Percentiles rank a stretch among this genome's conserved stretches.
Conservation (phyloP, 192 early-diverging fungal species). For the Helicostylum pulchrum region DNA sequence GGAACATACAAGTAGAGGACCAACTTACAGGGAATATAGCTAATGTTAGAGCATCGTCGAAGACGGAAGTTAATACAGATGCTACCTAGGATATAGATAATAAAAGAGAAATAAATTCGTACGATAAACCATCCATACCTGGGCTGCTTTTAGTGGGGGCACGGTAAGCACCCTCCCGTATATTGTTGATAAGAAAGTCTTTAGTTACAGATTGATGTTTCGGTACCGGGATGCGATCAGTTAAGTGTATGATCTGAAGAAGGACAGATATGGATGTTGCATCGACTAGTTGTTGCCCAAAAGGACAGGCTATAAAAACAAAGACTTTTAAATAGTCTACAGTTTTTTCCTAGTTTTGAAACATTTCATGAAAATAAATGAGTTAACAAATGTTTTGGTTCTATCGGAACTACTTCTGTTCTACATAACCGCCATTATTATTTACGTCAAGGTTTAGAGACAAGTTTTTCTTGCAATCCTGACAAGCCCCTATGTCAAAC, state of each 20-base stretch:
- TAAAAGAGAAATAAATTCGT: not conserved
- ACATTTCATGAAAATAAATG: no score
- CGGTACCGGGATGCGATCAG: not conserved
- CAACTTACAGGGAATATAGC: slow-evolving; percentile 1
- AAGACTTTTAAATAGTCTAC: no score
- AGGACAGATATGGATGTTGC: not conserved
- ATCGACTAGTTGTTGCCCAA: no score
- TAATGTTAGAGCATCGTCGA: not conserved
- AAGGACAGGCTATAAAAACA: no score
- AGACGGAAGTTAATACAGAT: not conserved
- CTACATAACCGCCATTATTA: no score
- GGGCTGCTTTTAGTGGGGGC: slow-evolving; percentile 4
- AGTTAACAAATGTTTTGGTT: no score
- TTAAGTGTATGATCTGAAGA: not conserved
- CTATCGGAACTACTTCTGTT: no score
- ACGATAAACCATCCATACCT: slow-evolving; percentile 11
- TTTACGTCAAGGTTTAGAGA: no score
- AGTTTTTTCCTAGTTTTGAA: no score
- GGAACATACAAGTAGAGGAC: slow-evolving; percentile 17
- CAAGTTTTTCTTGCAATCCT: no score
- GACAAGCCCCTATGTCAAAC: no score
- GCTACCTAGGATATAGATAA: not conserved
- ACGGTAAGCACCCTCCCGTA: not conserved
- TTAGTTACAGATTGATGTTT: no score
- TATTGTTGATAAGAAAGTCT: not conserved